A percentile compares a stretch with the other conserved stretches of the same genome.
phyloP scores from a whole-genome alignment of 2,329 filamentous ascomycete species.

The Arthroderma uncinatum region DNA sequence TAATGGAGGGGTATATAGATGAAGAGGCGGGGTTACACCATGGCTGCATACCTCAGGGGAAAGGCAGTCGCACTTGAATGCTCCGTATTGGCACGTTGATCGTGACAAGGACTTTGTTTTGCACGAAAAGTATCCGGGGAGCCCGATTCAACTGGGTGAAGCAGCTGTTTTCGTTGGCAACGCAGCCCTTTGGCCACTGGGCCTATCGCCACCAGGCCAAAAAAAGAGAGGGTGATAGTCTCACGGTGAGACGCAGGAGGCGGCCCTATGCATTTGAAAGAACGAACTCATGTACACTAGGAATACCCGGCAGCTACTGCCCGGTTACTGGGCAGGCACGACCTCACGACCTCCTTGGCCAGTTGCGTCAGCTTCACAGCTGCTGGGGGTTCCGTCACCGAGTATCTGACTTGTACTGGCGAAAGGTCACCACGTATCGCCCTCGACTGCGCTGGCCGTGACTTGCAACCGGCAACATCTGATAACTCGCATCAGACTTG shows the following conservation, averaged over 20 bases:
- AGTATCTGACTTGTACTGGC: background rate
- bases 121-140: background rate
- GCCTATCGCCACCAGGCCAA: background rate
- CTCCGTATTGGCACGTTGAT: background rate
- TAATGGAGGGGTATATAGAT: background rate
- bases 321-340: background rate
- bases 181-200: background rate
- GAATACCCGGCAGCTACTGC: background rate
- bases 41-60: background rate
- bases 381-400: background rate
- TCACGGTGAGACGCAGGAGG: background rate
- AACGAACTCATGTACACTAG: background rate
- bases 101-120: background rate
- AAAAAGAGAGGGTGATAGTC: background rate
- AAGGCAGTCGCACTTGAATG: background rate
- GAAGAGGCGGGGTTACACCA: background rate
- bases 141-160: background rate
- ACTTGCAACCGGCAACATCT: background rate
- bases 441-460: background rate
- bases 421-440: background rate
- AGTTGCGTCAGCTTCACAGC: background rate
- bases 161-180: background rate
- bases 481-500: background rate
- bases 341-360: background rate
- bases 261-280: background rate